Conservation (phyloP, 306 rosid genomes). For the Cicer cuneatum region DNA sequence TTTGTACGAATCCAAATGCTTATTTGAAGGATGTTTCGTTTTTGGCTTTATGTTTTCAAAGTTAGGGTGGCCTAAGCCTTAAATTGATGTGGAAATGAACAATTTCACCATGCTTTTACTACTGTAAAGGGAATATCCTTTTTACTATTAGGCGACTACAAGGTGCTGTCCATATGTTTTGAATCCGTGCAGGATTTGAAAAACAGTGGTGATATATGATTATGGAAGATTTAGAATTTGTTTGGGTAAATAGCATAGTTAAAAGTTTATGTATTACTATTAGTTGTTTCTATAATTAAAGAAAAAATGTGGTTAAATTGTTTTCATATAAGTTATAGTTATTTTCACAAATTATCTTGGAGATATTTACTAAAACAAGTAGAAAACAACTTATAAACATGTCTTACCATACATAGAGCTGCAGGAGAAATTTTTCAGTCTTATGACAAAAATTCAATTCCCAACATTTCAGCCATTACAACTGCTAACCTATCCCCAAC, state of each 20-base stretch:
- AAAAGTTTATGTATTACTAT: not conserved
- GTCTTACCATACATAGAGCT: too few species aligned
- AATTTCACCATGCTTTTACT: slow-evolving; percentile 2
- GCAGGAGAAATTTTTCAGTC: too few species aligned
- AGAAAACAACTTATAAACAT: too few species aligned
- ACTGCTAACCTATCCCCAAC: not conserved
- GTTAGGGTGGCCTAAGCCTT: slow-evolving; percentile 27
- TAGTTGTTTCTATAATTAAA: not conserved
- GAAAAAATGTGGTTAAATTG: not conserved
- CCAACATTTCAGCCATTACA: too few species aligned
- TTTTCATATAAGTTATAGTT: not conserved
- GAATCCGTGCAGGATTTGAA: not conserved
- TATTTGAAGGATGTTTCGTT: slow-evolving; percentile 28
- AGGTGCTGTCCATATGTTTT: slow-evolving; percentile 6
- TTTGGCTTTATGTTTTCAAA: slow-evolving; percentile 15
- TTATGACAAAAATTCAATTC: too few species aligned
- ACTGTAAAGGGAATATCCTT: slow-evolving; percentile 7
- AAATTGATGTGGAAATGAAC: slow-evolving; percentile 13
- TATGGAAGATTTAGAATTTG: not conserved
- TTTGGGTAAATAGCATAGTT: not conserved
- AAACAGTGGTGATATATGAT: not conserved
- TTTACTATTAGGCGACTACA: not conserved
- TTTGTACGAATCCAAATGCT: slow-evolving; percentile 37
- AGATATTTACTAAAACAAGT: too few species aligned
- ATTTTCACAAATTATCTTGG: too few species aligned